Evolutionary conservation across 1,139 yeast species (phyloP), one percentile per base, ranked within the genome.

Genomic region (Candida dubliniensis): DNA sequence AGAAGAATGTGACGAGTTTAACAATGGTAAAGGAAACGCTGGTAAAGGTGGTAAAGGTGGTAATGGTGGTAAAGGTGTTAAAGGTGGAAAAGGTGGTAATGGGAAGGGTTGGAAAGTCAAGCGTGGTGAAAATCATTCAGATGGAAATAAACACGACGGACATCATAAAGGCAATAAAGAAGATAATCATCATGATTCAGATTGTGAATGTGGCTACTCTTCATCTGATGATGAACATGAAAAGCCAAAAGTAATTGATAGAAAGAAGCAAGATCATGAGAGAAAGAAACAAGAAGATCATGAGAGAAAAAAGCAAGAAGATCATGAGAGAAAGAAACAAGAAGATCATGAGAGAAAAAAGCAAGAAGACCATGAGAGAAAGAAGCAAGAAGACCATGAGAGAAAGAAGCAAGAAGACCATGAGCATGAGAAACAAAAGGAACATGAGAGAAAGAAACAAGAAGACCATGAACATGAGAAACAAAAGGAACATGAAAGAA

Each of bases 221-320:
- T 18, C 23, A 27, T 27, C 31, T 6, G 31, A 38, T 47, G 29
- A 45, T 41, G 26, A 40, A 50, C 46, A 47, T 55, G 31, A 46
- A 49, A 14, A 42, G 44, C 31, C 11, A 27, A 27, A 27, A 5
- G 23, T 18, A 18, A 18, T 18, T 18, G 23, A 27, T n/a, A 27
- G 7, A n/a, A 27, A 27, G 31, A 18, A 27, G 7, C 12, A 27
- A 27, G 31, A 27, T 4, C 31, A 27, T 27, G 31, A 27, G 12
- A 10, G 31, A 10, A 10, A 27, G 12, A 27, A 27, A 6, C 31
- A 27, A 27, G 31, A 27, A 6, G 31, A 27, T 11, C 31, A 27
- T n/a, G 31, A 27, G 3, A 10, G 7, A 4, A 10, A 27, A 6
- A 27, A 27, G 12, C 31, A 27, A 27, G 31, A 27, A 27, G 31